Conservation (phyloP, 306 rosid species). For the Pyrus communis region DNA sequence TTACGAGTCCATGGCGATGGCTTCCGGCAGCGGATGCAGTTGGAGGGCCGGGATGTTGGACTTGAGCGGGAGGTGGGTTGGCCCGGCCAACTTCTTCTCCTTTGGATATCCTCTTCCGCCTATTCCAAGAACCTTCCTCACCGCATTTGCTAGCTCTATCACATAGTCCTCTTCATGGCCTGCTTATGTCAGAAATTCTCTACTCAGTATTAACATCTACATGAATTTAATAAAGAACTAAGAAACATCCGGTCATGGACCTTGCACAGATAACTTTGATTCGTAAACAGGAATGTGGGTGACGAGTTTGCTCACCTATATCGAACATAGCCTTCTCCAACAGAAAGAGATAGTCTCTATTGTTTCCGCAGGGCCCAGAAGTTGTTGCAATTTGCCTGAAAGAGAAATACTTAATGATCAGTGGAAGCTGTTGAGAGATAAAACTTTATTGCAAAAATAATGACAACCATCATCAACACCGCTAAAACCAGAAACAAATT, state of each 20-base stretch:
- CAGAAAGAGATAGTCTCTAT: constrained; percentile 70
- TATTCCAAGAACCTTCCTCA: constrained; percentile 67
- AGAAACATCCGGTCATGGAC: not conserved
- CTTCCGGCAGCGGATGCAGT: constrained; percentile 62
- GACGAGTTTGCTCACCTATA: constrained; percentile 48
- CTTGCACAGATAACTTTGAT: not conserved
- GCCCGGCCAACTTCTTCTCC: constrained; percentile 44
- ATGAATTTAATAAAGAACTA: not conserved
- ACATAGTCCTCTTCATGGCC: constrained; percentile 80
- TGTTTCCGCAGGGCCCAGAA: constrained; percentile 93
- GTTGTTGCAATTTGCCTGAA: constrained; percentile 96
- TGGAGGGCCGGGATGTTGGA: constrained; percentile 45
- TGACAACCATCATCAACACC: not conserved
- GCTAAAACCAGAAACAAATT: not conserved
- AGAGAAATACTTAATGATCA: not conserved
- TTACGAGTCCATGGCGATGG: constrained; percentile 62
- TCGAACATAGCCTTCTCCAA: constrained; percentile 80
- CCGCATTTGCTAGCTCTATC: constrained; percentile 89
- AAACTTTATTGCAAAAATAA: not conserved
- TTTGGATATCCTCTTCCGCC: constrained; percentile 29
- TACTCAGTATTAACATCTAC: not conserved
- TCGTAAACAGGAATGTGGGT: not conserved
- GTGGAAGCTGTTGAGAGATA: not conserved
- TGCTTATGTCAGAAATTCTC: constrained; percentile 14
- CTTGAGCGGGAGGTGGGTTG: constrained; percentile 47